These are phyloP conservation scores for Rhododendron ferrugineum DNA, from an alignment of 148 eudicot species.

Conservation along the genomic window DNA sequence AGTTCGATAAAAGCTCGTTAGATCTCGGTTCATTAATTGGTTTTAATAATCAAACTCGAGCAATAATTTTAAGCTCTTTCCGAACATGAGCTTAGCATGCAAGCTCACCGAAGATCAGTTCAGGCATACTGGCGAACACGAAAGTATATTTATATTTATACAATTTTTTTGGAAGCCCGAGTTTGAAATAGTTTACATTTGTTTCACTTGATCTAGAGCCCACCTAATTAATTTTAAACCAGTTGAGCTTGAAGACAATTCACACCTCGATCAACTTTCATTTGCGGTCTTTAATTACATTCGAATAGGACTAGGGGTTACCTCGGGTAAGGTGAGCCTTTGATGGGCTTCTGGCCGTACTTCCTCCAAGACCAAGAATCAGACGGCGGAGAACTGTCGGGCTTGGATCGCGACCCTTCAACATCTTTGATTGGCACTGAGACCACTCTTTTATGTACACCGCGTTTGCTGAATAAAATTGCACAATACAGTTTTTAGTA, in stretches of 20 bases:
- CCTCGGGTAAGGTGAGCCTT: conserved; percentile 87
- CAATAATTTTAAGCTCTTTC: no score
- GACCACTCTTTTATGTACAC: conserved; percentile 56
- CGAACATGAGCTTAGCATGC: neutral
- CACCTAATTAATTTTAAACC: no score
- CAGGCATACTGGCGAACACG: neutral
- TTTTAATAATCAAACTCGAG: no score
- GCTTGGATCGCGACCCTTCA: conserved; percentile 57
- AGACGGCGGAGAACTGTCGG: conserved; percentile 69
- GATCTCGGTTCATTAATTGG: neutral
- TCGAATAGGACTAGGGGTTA: conserved; percentile 10
- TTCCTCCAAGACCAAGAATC: conserved; percentile 93
- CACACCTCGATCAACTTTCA: no score
- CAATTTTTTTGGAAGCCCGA: no score
- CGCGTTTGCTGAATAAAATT: conserved; percentile 35
- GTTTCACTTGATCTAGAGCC: no score
- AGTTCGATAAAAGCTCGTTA: neutral
- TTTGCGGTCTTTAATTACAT: neutral
- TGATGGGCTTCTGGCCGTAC: conserved; percentile 81
- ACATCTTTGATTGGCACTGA: conserved; percentile 59
- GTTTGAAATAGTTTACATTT: no score
- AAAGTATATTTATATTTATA: no score
- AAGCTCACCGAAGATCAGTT: neutral
- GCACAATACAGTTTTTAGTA: neutral
- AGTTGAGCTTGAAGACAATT: no score